These are phyloP conservation scores for Limnomonas spitsbergensis DNA, from an alignment of 139 green algal species.

Conservation along the genomic window DNA sequence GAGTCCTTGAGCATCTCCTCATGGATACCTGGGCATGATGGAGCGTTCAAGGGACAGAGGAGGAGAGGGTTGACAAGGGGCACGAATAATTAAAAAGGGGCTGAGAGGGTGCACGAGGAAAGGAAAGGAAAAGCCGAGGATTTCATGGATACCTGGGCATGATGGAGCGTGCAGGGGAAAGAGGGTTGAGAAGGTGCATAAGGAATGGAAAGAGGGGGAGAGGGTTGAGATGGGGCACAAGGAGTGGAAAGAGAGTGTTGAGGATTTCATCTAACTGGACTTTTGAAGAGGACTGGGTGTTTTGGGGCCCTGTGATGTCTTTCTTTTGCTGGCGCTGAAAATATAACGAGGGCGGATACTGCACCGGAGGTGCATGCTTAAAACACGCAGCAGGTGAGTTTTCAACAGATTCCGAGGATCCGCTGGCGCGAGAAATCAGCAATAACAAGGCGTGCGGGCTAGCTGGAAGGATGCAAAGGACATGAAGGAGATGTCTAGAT, in stretches of 20 bases:
- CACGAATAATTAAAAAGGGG: constrained; percentile 2
- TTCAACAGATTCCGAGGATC: no score
- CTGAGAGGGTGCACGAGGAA: neutral
- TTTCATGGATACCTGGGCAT: constrained; percentile 77
- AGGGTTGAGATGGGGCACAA: neutral
- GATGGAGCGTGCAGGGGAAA: constrained; percentile 17
- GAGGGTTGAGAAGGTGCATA: neutral
- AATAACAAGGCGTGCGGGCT: no score
- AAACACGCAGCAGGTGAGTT: no score
- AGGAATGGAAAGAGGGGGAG: neutral
- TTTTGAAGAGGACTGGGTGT: no score
- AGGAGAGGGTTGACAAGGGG: neutral
- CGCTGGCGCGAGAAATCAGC: no score
- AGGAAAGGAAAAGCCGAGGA: neutral
- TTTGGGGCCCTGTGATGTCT: no score
- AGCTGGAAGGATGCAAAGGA: no score
- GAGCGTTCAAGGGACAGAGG: constrained; percentile 14
- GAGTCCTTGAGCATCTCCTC: constrained; percentile 94
- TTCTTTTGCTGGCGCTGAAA: no score
- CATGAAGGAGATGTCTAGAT: no score
- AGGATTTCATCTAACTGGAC: constrained; percentile 43
- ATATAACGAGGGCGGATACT: no score
- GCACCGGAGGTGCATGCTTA: no score
- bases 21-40: constrained; percentile 75
- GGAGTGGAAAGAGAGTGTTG: neutral